A percentile compares a stretch with the other conserved stretches of the same genome.
Conservation (phyloP, 1,284 basidiomycete species). For the Moesziomyces antarcticus region DNA sequence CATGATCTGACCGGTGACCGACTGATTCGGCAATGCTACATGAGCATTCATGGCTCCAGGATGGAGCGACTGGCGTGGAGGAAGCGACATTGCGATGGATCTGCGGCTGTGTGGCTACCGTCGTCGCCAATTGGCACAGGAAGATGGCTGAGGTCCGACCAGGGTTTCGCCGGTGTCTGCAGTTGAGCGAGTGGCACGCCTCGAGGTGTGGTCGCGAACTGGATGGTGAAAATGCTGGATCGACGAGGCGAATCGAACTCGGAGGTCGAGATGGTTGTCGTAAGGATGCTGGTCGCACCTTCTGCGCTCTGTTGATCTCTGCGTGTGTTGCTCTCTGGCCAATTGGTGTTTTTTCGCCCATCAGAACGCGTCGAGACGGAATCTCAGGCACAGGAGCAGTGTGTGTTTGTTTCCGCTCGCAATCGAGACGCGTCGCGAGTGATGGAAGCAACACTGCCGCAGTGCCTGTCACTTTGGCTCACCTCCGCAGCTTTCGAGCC, state of each 20-base stretch:
- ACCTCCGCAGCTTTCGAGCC: too few species aligned
- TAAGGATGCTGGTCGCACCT: neutral
- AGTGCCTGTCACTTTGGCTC: too few species aligned
- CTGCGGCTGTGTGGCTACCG: neutral
- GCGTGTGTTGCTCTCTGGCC: neutral
- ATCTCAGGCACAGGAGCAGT: constrained; percentile 18
- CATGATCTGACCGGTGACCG: constrained; percentile 85
- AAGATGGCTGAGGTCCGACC: too few species aligned
- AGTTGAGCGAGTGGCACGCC: too few species aligned
- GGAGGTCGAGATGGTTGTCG: neutral
- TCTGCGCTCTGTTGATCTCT: neutral
- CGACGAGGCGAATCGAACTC: neutral
- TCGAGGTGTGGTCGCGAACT: too few species aligned
- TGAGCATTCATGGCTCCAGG: constrained; percentile 35
- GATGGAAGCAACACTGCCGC: constrained; percentile 16
- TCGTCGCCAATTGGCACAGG: neutral
- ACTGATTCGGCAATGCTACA: constrained; percentile 33
- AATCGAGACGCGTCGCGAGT: constrained; percentile 34
- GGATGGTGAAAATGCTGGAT: too few species aligned
- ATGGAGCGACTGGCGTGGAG: constrained; percentile 49
- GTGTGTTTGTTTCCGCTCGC: constrained; percentile 10
- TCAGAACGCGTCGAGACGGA: constrained; percentile 7
- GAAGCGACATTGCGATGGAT: constrained; percentile 32
- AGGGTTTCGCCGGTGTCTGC: too few species aligned
- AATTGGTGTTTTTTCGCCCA: constrained; percentile 5